Base-by-base conservation (phyloP, 306 rosid genomes). In the Morella rubra region DNA sequence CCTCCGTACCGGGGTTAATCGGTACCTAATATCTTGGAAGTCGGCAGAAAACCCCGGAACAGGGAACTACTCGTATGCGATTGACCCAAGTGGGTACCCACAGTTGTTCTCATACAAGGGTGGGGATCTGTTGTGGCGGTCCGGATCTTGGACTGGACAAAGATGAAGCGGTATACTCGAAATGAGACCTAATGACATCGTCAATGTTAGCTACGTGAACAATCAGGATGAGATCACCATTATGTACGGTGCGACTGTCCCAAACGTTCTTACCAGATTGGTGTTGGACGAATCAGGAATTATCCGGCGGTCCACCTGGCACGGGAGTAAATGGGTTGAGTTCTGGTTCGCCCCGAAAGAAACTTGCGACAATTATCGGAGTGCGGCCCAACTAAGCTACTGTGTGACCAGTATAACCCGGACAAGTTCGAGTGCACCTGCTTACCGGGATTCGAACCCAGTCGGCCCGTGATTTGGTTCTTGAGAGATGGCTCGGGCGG, bases 371-470 rank as follows among this genome's bases (percentile, higher is more conserved):
- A 15, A 65, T 52, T 90, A 6, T 9, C 7, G 81, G 4, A 27
- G 2, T 90, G 96, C 14, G 89, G 97, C 42, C 15, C 74, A 2
- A 86, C 79, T 18, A n/a, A 75, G 90, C 14, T 79, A 76, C 37
- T n/a, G n/a, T 92, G 93, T 44, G 44, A 88, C 58, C 87, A 90
- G 3, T 80, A 77, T 44, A 79, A 79, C 61, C 24, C 52, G 4
- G 85, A 77, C 6, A 69, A 75, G 12, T 83, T 74, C 53, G 72
- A 54, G 58, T 92, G 97, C 73, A 27, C 82, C 9, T 92, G 97
- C 62, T 56, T 85, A 2, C 96, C 90, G 0, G 96, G 96, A 5
- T 92, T 84, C 60, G 85, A 89, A 60, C 96, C 96, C 8, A 60
- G 53, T 81, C 77, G 1, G 73, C 56, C 11, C 40, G 64, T 0